Percentiles rank a stretch among this genome's conserved stretches.
These are phyloP conservation scores for Simmondsia chinensis DNA, from an alignment of 148 eudicot genomes.

Conservation along the genomic window DNA sequence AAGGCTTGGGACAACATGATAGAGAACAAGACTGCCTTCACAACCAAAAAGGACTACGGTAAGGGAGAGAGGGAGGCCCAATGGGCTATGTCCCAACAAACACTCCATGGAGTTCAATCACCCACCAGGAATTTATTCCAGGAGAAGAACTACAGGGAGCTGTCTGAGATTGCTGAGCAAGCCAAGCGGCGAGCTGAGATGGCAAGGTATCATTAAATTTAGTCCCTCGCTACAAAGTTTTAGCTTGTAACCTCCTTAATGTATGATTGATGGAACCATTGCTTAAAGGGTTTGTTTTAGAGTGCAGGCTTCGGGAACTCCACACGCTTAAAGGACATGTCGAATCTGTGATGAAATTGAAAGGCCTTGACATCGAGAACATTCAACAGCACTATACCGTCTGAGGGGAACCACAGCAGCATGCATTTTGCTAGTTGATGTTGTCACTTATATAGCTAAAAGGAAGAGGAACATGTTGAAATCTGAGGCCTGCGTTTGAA, in stretches of 20 bases:
- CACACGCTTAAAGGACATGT: slow-evolving; percentile 25
- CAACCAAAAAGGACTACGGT: slow-evolving; percentile 48
- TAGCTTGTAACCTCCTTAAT: too few species aligned
- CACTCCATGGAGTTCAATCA: slow-evolving; percentile 48
- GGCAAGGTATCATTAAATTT: slow-evolving; percentile 34
- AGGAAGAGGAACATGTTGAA: too few species aligned
- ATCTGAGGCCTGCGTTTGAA: too few species aligned
- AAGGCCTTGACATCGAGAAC: slow-evolving; percentile 19
- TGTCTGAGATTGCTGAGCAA: slow-evolving; percentile 41
- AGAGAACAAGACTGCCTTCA: slow-evolving; percentile 44
- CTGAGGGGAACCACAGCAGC: too few species aligned
- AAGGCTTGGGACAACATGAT: slow-evolving; percentile 45
- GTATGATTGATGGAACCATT: too few species aligned
- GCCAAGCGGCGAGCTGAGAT: slow-evolving; percentile 47
- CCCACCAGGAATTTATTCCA: too few species aligned
- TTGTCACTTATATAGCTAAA: too few species aligned
- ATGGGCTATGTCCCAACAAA: slow-evolving; percentile 47
- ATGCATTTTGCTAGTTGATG: too few species aligned
- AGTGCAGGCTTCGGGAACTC: slow-evolving; percentile 17
- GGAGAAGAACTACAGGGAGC: slow-evolving; percentile 17
- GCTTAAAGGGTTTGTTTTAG: background rate
- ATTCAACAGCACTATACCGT: slow-evolving; percentile 26
- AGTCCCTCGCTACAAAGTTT: too few species aligned
- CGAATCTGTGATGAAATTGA: slow-evolving; percentile 22
- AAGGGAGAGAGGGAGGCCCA: slow-evolving; percentile 57